Evolutionary conservation across 768 basidiomycete species (phyloP).

Genomic region (Tricholoma furcatifolium): DNA sequence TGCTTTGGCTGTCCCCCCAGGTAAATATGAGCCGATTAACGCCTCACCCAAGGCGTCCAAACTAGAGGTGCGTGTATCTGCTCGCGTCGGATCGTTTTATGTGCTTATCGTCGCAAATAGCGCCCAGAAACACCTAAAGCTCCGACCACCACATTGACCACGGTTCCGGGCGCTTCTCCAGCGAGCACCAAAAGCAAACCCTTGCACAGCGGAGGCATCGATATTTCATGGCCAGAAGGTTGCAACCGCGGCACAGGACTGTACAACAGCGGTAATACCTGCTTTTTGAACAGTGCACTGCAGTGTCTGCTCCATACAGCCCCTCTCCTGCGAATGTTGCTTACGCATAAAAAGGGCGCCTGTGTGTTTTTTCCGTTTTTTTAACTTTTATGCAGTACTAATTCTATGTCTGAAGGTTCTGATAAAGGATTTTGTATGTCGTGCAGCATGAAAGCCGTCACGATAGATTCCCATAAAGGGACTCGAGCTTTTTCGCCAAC

Average conservation of each 20-base stretch:
- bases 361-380: conserved; percentile 54
- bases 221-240: conserved; percentile 59
- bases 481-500: conserved; percentile 59
- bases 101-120: conserved; percentile 10
- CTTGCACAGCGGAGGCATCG: conserved; percentile 54
- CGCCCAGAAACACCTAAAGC: conserved; percentile 16
- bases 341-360: conserved; percentile 47
- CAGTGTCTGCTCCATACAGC: conserved; percentile 94
- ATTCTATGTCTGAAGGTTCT: conserved; percentile 32
- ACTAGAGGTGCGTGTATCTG: conserved; percentile 41
- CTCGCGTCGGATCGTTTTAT: background rate
- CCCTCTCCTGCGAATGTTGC: conserved; percentile 68
- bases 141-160: conserved; percentile 17
- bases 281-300: conserved; percentile 92
- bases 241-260: conserved; percentile 60
- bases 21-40: conserved; percentile 83
- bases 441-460: conserved; percentile 64
- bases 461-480: conserved; percentile 49
- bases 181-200: conserved; percentile 32
- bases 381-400: conserved; percentile 3
- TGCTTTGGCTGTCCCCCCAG: conserved; percentile 64
- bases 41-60: conserved; percentile 52
- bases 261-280: conserved; percentile 88
- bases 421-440: conserved; percentile 74
- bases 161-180: conserved; percentile 19